phyloP scores from a whole-genome alignment of 106 monocot genomes.

The Ottelia alismoides region DNA sequence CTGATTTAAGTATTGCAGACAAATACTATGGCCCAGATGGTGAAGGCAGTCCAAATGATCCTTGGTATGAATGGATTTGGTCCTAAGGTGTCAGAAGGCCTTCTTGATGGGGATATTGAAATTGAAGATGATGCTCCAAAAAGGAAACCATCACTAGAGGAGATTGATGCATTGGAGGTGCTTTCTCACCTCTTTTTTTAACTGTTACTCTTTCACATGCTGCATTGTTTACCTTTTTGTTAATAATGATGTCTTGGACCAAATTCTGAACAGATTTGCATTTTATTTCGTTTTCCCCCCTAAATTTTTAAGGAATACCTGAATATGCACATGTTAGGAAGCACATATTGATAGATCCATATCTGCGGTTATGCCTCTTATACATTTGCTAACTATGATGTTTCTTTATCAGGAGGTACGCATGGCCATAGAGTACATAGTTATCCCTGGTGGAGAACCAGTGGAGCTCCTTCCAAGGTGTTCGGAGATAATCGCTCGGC shows the following conservation, averaged over 20 bases:
- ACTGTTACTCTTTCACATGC: too few species aligned
- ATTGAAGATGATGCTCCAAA: conserved; percentile 87
- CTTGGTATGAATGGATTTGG: conserved; percentile 39
- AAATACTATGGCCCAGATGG: conserved; percentile 97
- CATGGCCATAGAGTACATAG: conserved; percentile 91
- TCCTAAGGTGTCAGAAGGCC: conserved; percentile 7
- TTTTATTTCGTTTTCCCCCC: too few species aligned
- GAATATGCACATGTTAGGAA: too few species aligned
- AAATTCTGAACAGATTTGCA: too few species aligned
- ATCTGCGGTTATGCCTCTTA: too few species aligned
- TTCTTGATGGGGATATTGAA: conserved; percentile 46
- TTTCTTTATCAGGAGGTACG: conserved; percentile 99
- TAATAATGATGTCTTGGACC: too few species aligned
- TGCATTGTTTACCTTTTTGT: too few species aligned
- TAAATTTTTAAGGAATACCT: too few species aligned
- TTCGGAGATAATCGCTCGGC: conserved; percentile 92
- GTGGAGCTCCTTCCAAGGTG: conserved; percentile 94
- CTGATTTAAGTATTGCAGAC: conserved; percentile 38
- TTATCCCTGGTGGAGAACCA: conserved; percentile 92
- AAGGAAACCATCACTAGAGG: conserved; percentile 87
- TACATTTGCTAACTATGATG: too few species aligned
- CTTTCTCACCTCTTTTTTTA: not conserved
- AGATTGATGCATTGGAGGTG: conserved; percentile 97
- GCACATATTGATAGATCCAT: too few species aligned
- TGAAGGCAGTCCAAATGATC: conserved; percentile 91